phyloP scores from a whole-genome alignment of 306 rosid genomes.

The Boehmeria nivea region DNA sequence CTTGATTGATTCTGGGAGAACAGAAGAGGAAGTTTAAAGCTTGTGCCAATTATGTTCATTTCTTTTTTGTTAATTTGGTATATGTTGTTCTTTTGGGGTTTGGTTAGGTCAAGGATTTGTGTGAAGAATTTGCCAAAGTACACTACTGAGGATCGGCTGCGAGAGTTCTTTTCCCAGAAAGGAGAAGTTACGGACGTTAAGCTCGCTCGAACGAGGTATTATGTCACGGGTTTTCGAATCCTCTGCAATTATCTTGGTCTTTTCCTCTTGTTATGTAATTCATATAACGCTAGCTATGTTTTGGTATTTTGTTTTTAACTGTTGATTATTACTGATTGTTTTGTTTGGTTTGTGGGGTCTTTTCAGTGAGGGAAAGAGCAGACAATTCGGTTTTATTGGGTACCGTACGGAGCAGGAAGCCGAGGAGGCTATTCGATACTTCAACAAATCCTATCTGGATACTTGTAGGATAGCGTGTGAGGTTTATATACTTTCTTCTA shows the following conservation, averaged over 20 bases:
- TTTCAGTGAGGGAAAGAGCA: constrained; percentile 64
- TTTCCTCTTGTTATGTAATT: no score
- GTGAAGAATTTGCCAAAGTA: constrained; percentile 80
- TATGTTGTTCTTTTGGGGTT: neutral
- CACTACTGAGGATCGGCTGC: constrained; percentile 48
- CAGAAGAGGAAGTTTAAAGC: neutral
- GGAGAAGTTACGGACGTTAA: constrained; percentile 82
- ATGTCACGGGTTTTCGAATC: neutral
- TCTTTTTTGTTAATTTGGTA: neutral
- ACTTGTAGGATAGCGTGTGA: constrained; percentile 62
- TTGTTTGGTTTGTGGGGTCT: neutral
- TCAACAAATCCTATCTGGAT: constrained; percentile 52
- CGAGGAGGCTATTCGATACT: constrained; percentile 62
- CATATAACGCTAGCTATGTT: neutral
- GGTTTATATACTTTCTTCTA: constrained; percentile 41
- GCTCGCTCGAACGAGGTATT: constrained; percentile 76
- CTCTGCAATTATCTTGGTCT: neutral
- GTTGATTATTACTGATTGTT: neutral
- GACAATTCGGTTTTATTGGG: constrained; percentile 78
- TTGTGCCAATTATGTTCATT: neutral
- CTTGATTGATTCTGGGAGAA: neutral
- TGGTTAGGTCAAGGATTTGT: constrained; percentile 69
- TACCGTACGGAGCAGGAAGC: constrained; percentile 63
- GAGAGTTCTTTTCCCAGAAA: constrained; percentile 56
- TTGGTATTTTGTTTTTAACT: neutral